These are phyloP conservation scores for Astrephomene gubernaculifera DNA, from an alignment of 139 green algal genomes.

Conservation along the genomic window DNA sequence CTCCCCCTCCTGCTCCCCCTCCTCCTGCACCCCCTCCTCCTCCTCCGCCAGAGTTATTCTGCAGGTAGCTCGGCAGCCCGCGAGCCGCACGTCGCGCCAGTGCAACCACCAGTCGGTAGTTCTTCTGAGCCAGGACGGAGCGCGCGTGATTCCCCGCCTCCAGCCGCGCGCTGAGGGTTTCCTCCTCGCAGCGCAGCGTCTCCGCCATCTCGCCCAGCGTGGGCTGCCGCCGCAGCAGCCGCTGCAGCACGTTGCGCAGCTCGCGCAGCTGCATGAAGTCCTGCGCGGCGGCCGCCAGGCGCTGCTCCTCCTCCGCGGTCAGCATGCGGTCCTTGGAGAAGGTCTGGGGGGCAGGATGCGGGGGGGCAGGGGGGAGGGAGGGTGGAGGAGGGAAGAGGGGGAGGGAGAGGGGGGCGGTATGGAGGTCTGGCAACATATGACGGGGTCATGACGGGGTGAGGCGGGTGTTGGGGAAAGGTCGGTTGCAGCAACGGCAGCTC, in stretches of 20 bases:
- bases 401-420: neutral
- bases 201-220: slow-evolving; percentile 17
- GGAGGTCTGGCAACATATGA: no score
- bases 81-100: no score
- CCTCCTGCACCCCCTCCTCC: no score
- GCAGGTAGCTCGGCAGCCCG: no score
- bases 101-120: slow-evolving; percentile 82
- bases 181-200: slow-evolving; percentile 3
- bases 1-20: no score
- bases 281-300: slow-evolving; percentile 15
- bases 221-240: neutral
- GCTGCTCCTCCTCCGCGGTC: slow-evolving; percentile 11
- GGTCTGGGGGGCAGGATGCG: neutral
- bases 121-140: slow-evolving; percentile 23
- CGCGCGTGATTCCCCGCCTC: slow-evolving; percentile 5
- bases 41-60: no score
- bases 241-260: neutral
- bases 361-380: no score
- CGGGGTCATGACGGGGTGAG: no score
- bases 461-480: no score
- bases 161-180: neutral
- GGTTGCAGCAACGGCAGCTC: no score
- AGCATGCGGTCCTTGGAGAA: slow-evolving; percentile 30
- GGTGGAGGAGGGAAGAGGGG: neutral
- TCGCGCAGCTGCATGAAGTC: slow-evolving; percentile 22